Evolutionary conservation across 2,329 filamentous ascomycete genomes (phyloP).

Genomic region (Fusarium euwallaceae): DNA sequence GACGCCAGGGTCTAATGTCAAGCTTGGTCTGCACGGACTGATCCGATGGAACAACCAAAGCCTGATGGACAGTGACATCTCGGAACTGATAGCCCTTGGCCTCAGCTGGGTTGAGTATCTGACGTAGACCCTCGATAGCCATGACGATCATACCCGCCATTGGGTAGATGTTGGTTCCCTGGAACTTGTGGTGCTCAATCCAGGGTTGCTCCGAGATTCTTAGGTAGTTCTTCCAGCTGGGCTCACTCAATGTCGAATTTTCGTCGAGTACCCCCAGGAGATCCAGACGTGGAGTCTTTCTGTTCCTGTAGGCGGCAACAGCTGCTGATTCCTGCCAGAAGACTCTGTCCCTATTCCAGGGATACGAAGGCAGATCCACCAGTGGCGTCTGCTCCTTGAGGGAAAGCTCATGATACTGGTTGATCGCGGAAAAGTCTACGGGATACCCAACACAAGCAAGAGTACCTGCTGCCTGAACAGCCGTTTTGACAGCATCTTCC

Average conservation of each 20-base stretch:
- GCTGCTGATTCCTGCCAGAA: not conserved
- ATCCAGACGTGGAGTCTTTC: not conserved
- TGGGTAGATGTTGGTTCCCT: constrained; percentile 6
- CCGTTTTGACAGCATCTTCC: not conserved
- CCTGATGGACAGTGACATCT: not conserved
- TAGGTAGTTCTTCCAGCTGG: constrained; percentile 1
- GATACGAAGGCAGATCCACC: not conserved
- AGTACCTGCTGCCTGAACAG: not conserved
- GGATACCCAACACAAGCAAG: not conserved
- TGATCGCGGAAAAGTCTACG: not conserved
- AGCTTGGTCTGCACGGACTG: not conserved
- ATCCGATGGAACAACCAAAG: not conserved
- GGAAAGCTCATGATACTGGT: not conserved
- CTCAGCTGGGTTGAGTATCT: not conserved
- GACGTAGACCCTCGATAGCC: constrained; percentile 4
- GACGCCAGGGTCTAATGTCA: not conserved
- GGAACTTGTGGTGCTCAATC: constrained; percentile 11
- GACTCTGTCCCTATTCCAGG: not conserved
- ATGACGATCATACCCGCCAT: constrained; percentile 16
- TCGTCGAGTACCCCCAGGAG: constrained; percentile 5
- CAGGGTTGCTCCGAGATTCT: constrained; percentile 6
- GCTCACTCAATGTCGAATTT: not conserved
- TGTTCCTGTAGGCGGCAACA: not conserved
- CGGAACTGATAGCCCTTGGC: not conserved
- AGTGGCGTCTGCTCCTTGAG: not conserved